phyloP scores from a whole-genome alignment of 2,329 filamentous ascomycete species.

The Lomentospora prolificans region DNA sequence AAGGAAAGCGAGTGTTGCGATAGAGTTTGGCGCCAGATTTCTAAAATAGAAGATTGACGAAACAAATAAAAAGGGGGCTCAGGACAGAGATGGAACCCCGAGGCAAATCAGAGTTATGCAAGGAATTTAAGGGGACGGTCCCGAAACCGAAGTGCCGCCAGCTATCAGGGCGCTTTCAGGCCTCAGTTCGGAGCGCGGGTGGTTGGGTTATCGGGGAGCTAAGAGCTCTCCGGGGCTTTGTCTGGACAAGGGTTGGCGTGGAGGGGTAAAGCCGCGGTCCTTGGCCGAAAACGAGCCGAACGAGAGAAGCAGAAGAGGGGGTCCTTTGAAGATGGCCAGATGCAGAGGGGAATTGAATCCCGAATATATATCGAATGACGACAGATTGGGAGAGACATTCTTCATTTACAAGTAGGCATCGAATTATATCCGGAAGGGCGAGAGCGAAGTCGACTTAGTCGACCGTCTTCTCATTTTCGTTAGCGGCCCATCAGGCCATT shows the following conservation, averaged over 20 bases:
- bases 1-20: background rate
- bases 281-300: background rate
- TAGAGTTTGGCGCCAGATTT: background rate
- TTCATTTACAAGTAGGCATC: too few species aligned
- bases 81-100: background rate
- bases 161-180: background rate
- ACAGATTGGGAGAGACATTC: background rate
- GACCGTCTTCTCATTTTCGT: background rate
- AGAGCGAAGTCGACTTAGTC: background rate
- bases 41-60: background rate
- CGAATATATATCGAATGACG: background rate
- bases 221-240: background rate
- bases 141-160: background rate
- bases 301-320: background rate
- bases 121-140: background rate
- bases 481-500: conserved; percentile 3
- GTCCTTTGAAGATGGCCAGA: background rate
- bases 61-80: background rate
- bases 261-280: background rate
- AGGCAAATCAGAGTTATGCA: background rate
- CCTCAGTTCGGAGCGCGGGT: background rate
- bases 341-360: background rate
- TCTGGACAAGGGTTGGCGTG: background rate
- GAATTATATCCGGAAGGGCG: background rate
- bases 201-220: background rate